Base-by-base conservation (phyloP, 1,139 yeast species). In the Torulaspora pretoriensis region DNA sequence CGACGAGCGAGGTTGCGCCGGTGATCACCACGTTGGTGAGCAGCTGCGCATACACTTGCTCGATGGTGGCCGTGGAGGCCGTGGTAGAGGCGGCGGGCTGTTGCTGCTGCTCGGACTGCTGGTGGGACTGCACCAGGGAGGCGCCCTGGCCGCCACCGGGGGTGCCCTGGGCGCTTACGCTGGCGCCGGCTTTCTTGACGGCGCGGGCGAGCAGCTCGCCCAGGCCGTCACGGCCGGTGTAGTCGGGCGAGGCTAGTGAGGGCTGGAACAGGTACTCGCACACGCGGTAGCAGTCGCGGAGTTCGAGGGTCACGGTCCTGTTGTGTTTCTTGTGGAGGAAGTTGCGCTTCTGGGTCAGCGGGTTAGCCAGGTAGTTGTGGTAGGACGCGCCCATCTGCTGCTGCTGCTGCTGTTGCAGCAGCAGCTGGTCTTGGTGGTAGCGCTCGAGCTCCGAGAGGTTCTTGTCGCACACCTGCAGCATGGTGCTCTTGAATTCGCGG, bases 1-100 rank as follows among this genome's bases (percentile, higher is more conserved):
- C 74, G 23, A 81, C 69, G 46, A 77, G 67, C 1, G 88, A 75
- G 1, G 80, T 65, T 8, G 83, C 80, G 27, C 94, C 92, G 4
- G 85, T 81, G 42, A 84, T 70, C 32, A 84, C 74, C 8, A 83
- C 75, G 57, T 80, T 82, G n/a, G 78, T 71, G 42, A 82, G 61
- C 38, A 75, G 46, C 16, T 53, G 47, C 13, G 61, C 52, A 42
- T 52, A 52, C 23, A 51, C 50, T 36, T 54, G 58, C 36, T 54
- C 58, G 8, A 56, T 46, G 24, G 54, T 48, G 33, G 38, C 44
- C n/a, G 41, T 26, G 13, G 38, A 32, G 22, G 35, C 33, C 12
- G 37, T 34, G 7, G 43, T 13, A 27, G 35, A 24, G 10, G 39
- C 35, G 13, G 38, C 35, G 27, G 38, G n/a, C 27, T 22, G 26